Conservation (phyloP, 2,329 filamentous ascomycete genomes). For the Neofusicoccum kwambonambiense region DNA sequence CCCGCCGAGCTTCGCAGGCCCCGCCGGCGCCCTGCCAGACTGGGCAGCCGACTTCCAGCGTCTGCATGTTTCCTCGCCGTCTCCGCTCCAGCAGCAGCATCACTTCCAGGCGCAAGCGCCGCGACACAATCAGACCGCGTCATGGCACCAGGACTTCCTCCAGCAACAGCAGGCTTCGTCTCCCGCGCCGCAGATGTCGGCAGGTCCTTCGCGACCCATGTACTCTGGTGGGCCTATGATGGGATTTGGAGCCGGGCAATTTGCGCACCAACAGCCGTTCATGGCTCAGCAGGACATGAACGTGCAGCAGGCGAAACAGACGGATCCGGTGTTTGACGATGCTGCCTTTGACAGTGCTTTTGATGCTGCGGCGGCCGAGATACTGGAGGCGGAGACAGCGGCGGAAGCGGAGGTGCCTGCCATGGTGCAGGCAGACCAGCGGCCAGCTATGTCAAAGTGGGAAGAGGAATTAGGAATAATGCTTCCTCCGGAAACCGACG, state of each 20-base stretch:
- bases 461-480: background rate
- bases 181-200: conserved; percentile 29
- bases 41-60: conserved; percentile 54
- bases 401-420: conserved; percentile 16
- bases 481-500: background rate
- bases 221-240: conserved; percentile 27
- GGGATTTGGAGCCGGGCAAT: background rate
- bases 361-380: conserved; percentile 46
- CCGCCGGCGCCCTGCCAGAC: conserved; percentile 32
- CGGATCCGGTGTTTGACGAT: conserved; percentile 49
- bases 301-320: conserved; percentile 34
- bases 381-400: conserved; percentile 28
- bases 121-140: conserved; percentile 27
- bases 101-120: conserved; percentile 41
- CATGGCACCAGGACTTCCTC: conserved; percentile 64
- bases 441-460: background rate
- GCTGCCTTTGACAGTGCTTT: conserved; percentile 58
- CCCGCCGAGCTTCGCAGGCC: conserved; percentile 28
- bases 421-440: conserved; percentile 21
- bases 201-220: conserved; percentile 24
- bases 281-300: background rate
- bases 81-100: conserved; percentile 46
- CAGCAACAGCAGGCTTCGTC: conserved; percentile 33
- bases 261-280: conserved; percentile 15
- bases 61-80: conserved; percentile 41